phyloP scores from a whole-genome alignment of 177 flowering plant genomes.

The Vitis hybrid region DNA sequence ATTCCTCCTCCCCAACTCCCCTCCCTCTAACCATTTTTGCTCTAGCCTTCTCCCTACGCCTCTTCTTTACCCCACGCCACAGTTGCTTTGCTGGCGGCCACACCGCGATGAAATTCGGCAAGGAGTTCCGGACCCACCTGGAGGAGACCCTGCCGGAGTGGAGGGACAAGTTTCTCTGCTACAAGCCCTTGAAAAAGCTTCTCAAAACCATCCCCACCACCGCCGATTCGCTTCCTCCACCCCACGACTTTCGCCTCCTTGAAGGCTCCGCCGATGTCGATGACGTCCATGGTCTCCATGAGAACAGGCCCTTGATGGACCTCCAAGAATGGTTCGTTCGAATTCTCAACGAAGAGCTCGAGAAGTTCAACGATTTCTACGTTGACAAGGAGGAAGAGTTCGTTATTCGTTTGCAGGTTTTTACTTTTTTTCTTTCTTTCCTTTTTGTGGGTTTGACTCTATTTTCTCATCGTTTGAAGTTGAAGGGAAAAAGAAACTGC shows the following conservation, averaged over 20 bases:
- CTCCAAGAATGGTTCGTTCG: conserved; percentile 69
- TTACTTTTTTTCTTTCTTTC: neutral
- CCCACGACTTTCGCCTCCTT: neutral
- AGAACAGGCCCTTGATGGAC: conserved; percentile 18
- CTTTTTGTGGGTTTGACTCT: neutral
- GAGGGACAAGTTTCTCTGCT: conserved; percentile 80
- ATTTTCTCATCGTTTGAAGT: neutral
- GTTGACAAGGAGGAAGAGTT: conserved; percentile 90
- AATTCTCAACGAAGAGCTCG: conserved; percentile 73
- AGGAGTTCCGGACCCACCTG: conserved; percentile 65
- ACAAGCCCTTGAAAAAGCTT: conserved; percentile 78
- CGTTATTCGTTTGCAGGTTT: conserved; percentile 74
- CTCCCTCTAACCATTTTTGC: neutral
- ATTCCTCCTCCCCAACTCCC: neutral
- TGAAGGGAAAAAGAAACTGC: neutral
- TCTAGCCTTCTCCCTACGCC: neutral
- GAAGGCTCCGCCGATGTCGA: conserved; percentile 6
- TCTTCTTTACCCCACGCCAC: too few relatives aligned
- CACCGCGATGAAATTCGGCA: conserved; percentile 51
- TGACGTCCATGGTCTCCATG: neutral
- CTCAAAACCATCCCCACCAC: conserved; percentile 50
- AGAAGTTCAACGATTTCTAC: conserved; percentile 85
- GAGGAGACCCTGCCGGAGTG: conserved; percentile 83
- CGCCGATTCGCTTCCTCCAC: conserved; percentile 11
- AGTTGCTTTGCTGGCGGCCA: too few relatives aligned